These are phyloP conservation scores for Ogataea neopini DNA, from an alignment of 805 yeast species.

Conservation along the genomic window DNA sequence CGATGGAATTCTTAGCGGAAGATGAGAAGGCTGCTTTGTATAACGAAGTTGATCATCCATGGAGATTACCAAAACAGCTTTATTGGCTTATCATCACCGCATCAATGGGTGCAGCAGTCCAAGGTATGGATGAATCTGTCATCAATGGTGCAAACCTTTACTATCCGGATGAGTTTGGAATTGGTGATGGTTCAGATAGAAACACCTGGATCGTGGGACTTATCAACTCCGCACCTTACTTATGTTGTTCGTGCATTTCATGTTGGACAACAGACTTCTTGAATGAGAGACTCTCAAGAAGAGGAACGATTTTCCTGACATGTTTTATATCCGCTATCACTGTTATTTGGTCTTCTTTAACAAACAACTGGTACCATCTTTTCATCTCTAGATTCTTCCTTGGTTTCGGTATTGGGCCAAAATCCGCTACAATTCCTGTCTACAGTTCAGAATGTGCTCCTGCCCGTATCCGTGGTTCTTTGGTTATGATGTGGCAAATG, in stretches of 20 bases:
- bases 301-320: conserved; percentile 65
- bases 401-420: conserved; percentile 73
- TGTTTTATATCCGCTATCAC: conserved; percentile 60
- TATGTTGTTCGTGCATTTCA: conserved; percentile 59
- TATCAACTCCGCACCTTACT: conserved; percentile 69
- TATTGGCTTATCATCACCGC: conserved; percentile 60
- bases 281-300: conserved; percentile 60
- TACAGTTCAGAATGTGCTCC: conserved; percentile 70
- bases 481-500: conserved; percentile 75
- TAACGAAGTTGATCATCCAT: conserved; percentile 47
- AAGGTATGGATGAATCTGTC: conserved; percentile 80
- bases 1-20: conserved; percentile 55
- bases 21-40: conserved; percentile 55
- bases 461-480: conserved; percentile 60
- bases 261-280: conserved; percentile 66
- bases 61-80: conserved; percentile 48
- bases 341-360: conserved; percentile 70
- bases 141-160: conserved; percentile 70
- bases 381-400: conserved; percentile 64
- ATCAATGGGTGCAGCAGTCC: conserved; percentile 79
- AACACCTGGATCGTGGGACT: conserved; percentile 62
- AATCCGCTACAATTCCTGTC: conserved; percentile 75
- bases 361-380: conserved; percentile 64
- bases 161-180: conserved; percentile 57
- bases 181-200: conserved; percentile 46